Conservation (phyloP, 768 basidiomycete genomes). For the Russula lepida region DNA sequence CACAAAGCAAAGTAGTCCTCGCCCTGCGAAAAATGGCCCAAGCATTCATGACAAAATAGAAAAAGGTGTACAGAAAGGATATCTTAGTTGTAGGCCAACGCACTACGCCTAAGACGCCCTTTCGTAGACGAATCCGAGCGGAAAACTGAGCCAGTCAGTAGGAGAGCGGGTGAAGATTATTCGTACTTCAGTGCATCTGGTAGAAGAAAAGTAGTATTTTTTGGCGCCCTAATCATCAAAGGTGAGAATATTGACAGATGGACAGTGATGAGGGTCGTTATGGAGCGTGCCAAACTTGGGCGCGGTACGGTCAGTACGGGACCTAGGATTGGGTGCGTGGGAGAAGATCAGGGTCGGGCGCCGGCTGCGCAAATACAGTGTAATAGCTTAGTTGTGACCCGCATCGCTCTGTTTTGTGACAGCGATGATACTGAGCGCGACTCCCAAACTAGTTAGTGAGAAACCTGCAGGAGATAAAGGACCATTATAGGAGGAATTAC, state of each 20-base stretch:
- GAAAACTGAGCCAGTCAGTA: constrained; percentile 18
- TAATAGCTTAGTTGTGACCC: no score
- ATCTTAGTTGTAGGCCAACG: background rate
- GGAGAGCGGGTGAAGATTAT: background rate
- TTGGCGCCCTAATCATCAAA: background rate
- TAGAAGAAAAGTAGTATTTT: background rate
- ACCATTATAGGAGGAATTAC: no score
- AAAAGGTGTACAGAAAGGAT: background rate
- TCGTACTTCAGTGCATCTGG: background rate
- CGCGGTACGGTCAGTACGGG: no score
- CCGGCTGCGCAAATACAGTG: no score
- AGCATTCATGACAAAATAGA: constrained; percentile 3
- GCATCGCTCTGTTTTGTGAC: no score
- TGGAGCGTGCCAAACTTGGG: background rate
- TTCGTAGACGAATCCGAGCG: background rate
- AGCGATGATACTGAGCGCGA: no score
- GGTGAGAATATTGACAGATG: background rate
- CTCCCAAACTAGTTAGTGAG: no score
- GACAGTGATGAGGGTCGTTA: background rate
- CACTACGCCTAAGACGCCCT: background rate
- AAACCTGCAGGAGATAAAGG: no score
- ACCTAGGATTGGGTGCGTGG: no score
- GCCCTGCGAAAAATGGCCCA: constrained; percentile 19
- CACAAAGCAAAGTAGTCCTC: constrained; percentile 14
- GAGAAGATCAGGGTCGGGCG: no score